Conservation (phyloP, 257 asterid species). For the Petunia axillaris region DNA sequence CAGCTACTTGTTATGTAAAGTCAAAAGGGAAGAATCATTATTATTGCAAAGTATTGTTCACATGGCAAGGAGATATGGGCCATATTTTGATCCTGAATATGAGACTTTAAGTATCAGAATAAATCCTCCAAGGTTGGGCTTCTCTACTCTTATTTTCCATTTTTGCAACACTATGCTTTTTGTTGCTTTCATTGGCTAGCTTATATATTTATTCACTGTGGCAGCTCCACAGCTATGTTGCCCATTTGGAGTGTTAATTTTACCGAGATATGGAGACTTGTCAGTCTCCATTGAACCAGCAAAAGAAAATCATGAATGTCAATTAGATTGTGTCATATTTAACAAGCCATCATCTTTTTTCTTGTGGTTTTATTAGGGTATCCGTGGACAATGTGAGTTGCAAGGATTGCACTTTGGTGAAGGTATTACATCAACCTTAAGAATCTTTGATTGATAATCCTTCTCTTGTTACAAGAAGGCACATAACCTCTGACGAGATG, state of each 20-base stretch:
- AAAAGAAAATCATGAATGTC: background rate
- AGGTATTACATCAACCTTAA: slow-evolving; percentile 53
- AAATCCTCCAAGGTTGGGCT: slow-evolving; percentile 90
- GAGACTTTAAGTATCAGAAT: slow-evolving; percentile 93
- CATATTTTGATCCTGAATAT: slow-evolving; percentile 97
- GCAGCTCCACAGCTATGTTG: background rate
- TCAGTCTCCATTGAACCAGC: slow-evolving; percentile 11
- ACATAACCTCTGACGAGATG: background rate
- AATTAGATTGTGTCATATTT: slow-evolving; percentile 29
- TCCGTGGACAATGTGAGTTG: slow-evolving; percentile 88
- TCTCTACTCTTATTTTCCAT: slow-evolving; percentile 23
- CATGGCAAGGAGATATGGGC: slow-evolving; percentile 77
- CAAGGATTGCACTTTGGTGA: slow-evolving; percentile 86
- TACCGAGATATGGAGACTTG: background rate
- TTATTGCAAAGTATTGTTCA: slow-evolving; percentile 15
- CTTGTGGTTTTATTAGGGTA: slow-evolving; percentile 62
- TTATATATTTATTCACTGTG: background rate
- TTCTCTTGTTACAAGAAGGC: background rate
- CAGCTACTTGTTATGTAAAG: slow-evolving; percentile 46
- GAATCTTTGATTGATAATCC: slow-evolving; percentile 16
- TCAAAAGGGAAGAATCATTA: slow-evolving; percentile 23
- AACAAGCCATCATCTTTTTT: slow-evolving; percentile 16
- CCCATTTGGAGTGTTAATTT: background rate
- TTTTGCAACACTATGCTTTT: slow-evolving; percentile 21
- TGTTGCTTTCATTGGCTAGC: background rate